Evolutionary conservation across 345 rosid genomes (phyloP), one percentile per base, ranked within the genome.

Genomic region (Hypericum androsaemum): DNA sequence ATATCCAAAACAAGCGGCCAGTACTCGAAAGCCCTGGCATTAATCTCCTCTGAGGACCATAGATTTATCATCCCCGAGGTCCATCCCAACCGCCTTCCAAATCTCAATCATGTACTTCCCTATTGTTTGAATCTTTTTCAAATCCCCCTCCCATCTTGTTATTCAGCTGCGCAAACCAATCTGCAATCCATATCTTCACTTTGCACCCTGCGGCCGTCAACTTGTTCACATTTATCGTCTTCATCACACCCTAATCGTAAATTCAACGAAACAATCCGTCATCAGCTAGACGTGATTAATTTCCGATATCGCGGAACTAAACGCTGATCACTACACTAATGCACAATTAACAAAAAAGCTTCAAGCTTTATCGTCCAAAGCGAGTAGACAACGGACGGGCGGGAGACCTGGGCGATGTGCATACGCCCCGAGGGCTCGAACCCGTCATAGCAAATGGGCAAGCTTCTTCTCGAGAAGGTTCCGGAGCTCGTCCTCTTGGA

Each of bases 1-100:
- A 90, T 84, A 68, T 90, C 96, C 95, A 90, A 82, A 10, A 90
- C 96, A 63, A 84, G 74, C 47, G 95, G 98, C 98, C 96, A 87
- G 70, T 90, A 90, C 74, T 82, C 80, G 8, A 53, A 54, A 0
- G 89, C 79, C 57, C 71, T 71, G 35, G 82, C 54, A 57, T 87
- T 90, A 51, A 90, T 90, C 74, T 87, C 96, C 5, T 82, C 87
- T 0, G 98, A 90, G 10, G 96, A 80, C 95, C 98, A 87, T 42
- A 87, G 32, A 53, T 13, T 78, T 78, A 11, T 63, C 78, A 15
- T 56, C 61, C 2, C 22, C 48, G n/a, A 72, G 54, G 72, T 76
- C 74, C 95, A 89, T 84, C 43, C 96, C 97, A 36, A 70, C 86
- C 12, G 85, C 88, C 61, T 80, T 77, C 86, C 94, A 86, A 60